Percentiles rank a stretch among this genome's conserved stretches.
phyloP scores from a whole-genome alignment of 441 rosid species.

The Mallotus repandus region DNA sequence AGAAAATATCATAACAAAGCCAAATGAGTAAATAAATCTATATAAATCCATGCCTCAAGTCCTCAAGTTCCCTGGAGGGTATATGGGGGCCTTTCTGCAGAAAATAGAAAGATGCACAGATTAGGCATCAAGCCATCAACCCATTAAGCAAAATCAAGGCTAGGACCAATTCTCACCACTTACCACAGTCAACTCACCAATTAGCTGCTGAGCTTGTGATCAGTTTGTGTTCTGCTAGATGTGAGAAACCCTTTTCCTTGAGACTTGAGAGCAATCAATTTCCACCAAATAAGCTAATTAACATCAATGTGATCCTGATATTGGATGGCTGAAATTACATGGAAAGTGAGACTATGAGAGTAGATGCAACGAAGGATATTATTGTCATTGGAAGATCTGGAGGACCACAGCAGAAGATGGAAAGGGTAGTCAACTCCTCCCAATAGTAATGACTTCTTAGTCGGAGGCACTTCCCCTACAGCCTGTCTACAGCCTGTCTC shows the following conservation, averaged over 20 bases:
- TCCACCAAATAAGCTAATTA: neutral
- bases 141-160: neutral
- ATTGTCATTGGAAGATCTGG: neutral
- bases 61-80: neutral
- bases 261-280: neutral
- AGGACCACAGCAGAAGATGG: neutral
- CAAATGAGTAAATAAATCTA: constrained; percentile 12
- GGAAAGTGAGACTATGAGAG: neutral
- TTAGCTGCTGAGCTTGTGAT: neutral
- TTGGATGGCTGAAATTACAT: neutral
- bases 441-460: no score
- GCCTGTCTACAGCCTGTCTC: no score
- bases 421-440: no score
- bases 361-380: neutral
- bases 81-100: neutral
- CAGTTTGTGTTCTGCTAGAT: neutral
- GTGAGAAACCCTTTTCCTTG: neutral
- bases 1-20: constrained; percentile 26
- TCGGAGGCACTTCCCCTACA: no score
- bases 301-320: neutral
- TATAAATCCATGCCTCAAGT: constrained; percentile 19
- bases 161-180: neutral
- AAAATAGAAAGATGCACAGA: neutral
- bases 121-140: neutral
- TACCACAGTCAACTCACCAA: neutral